Conservation (phyloP, 139 green algal species). For the Tetratostichococcus sp. region DNA sequence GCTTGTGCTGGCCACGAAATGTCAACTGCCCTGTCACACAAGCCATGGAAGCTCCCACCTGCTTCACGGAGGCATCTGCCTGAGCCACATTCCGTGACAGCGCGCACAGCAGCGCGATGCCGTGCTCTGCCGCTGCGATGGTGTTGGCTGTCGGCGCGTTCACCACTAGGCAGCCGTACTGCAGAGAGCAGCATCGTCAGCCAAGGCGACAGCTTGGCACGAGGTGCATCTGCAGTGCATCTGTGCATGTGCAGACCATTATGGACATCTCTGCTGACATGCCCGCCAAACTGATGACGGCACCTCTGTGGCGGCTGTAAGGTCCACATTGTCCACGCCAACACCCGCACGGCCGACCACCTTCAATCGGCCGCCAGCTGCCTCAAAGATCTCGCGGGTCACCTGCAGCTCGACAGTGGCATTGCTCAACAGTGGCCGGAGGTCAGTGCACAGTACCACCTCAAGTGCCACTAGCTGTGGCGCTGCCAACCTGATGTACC, state of each 20-base stretch:
- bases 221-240: neutral
- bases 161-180: slow-evolving; percentile 90
- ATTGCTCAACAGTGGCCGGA: neutral
- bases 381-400: slow-evolving; percentile 88
- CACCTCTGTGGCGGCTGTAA: slow-evolving; percentile 86
- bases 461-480: neutral
- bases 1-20: too few relatives aligned
- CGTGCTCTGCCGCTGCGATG: slow-evolving; percentile 93
- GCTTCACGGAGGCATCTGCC: slow-evolving; percentile 87
- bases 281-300: neutral
- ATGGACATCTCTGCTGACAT: neutral
- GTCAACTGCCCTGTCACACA: too few relatives aligned
- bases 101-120: slow-evolving; percentile 88
- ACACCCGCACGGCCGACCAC: slow-evolving; percentile 93
- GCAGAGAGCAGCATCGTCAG: neutral
- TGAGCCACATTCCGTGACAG: slow-evolving; percentile 82
- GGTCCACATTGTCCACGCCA: slow-evolving; percentile 95
- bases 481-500: neutral
- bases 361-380: slow-evolving; percentile 84
- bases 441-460: too few relatives aligned
- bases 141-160: slow-evolving; percentile 98
- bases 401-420: slow-evolving; percentile 46
- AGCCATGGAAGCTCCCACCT: too few relatives aligned
- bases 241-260: neutral
- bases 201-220: neutral